Evolutionary conservation across 2,329 filamentous ascomycete species (phyloP).

Genomic region (Tolypocladium ovalisporum): DNA sequence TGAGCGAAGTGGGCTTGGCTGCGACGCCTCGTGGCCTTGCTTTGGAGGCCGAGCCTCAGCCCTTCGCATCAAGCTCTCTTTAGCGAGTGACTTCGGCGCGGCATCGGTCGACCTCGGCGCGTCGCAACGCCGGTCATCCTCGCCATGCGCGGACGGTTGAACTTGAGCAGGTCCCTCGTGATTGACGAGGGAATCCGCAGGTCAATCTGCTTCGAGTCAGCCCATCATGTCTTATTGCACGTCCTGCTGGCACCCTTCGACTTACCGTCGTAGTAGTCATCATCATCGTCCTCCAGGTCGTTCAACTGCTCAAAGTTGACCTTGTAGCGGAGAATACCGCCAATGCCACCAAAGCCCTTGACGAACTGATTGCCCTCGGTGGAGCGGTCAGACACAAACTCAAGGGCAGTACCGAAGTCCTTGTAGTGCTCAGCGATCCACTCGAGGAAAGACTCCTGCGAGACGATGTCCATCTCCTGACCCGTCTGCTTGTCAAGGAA

Average conservation of each 20-base stretch:
- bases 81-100: constrained; percentile 31
- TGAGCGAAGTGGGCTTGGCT: constrained; percentile 58
- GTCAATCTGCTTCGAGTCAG: constrained; percentile 56
- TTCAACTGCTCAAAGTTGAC: constrained; percentile 99
- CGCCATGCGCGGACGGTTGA: constrained; percentile 32
- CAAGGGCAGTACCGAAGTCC: constrained; percentile 88
- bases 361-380: constrained; percentile 99
- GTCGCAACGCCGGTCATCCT: constrained; percentile 27
- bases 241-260: constrained; percentile 22
- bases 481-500: constrained; percentile 96
- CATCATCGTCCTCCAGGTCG: constrained; percentile 86
- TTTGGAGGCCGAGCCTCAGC: constrained; percentile 33
- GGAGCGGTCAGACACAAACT: constrained; percentile 95
- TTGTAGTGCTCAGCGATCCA: constrained; percentile 99
- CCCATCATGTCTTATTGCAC: constrained; percentile 28
- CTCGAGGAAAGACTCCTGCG: constrained; percentile 90
- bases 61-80: constrained; percentile 36
- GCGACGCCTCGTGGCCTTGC: constrained; percentile 39
- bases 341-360: constrained; percentile 98
- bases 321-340: constrained; percentile 95
- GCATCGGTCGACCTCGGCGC: constrained; percentile 32
- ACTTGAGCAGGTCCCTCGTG: constrained; percentile 75
- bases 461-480: constrained; percentile 90
- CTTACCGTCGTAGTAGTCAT: constrained; percentile 77
- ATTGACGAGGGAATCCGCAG: constrained; percentile 73